Base-by-base conservation (phyloP, 148 eudicot species). In the Selenicereus undatus region DNA sequence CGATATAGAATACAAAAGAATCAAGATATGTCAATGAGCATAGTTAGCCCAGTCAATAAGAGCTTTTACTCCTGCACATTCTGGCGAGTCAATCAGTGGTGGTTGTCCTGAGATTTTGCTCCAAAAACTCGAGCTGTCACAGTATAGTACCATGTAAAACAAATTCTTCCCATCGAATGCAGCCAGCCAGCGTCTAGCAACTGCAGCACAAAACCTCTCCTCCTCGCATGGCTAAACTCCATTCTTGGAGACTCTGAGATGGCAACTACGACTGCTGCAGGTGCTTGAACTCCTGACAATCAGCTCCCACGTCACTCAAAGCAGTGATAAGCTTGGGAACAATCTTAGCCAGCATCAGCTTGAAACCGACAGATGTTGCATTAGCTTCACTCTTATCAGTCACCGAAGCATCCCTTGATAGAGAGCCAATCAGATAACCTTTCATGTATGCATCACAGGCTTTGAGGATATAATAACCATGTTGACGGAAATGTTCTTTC, bases 361-460 rank as follows among this genome's bases (percentile, higher is more conserved):
- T 96, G 88, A 96, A 96, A 77, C 99, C 99, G 75, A 90, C 95
- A 1, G 99, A 96, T 82, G 93, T 96, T 36, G 97, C 93, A 83
- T 89, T 87, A 27, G 86, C 79, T 74, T 81, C 88, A 78, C 91
- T 90, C 77, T 82, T 86, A 30, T 84, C 87, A 14, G 88, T 89
- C 50, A 89, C 24, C 1, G 91, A 88, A 76, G 97, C 99, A 84
- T 96, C 99, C 76, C 94, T 87, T 27, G 89, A 75, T 16, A 96
- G 90, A 18, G 98, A 84, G 51, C 97, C 97, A 32, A 96, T 96
- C 82, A 96, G 78, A 80, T 87, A 90, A 76, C 99, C 99, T 72
- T 94, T 92, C 99, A 92, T 94, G 78, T 96, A 96, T 24, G 97
- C 88, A 85, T 96, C 97, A 88, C 98, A 96, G n/a, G 98, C 98